phyloP scores from a whole-genome alignment of 108 stramenopile genomes.

The Cyclotella atomus region DNA sequence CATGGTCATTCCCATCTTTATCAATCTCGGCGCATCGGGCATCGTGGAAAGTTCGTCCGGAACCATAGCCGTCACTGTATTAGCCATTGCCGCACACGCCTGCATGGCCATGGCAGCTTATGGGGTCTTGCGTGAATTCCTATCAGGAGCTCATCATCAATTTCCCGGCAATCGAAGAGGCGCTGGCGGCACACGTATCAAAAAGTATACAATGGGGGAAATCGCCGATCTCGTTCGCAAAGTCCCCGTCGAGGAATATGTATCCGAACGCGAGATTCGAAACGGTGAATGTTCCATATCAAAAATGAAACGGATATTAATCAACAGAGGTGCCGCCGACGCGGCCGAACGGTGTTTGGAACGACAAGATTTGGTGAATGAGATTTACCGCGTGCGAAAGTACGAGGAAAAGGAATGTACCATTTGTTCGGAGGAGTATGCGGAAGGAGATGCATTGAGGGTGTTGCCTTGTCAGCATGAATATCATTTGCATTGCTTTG shows the following conservation, averaged over 20 bases:
- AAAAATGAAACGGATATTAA: constrained; percentile 39
- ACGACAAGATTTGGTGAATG: constrained; percentile 28
- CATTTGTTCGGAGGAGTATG: constrained; percentile 47
- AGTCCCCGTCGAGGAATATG: constrained; percentile 45
- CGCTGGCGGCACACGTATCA: constrained; percentile 2
- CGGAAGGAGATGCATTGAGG: constrained; percentile 38
- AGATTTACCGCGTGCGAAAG: constrained; percentile 30
- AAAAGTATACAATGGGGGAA: constrained; percentile 35
- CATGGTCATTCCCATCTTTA: constrained; percentile 23
- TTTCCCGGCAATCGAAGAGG: constrained; percentile 31
- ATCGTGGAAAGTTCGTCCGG: constrained; percentile 13
- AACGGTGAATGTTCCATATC: constrained; percentile 32
- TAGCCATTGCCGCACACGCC: constrained; percentile 30
- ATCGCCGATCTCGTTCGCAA: constrained; percentile 34
- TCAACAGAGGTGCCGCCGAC: constrained; percentile 31
- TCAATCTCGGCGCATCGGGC: constrained; percentile 11
- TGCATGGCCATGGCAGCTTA: constrained; percentile 38
- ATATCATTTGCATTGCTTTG: constrained; percentile 47
- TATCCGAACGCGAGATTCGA: constrained; percentile 32
- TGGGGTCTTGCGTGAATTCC: constrained; percentile 25
- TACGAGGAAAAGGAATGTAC: constrained; percentile 43
- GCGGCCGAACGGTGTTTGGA: constrained; percentile 28
- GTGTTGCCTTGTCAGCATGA: constrained; percentile 40
- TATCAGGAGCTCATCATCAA: neutral
- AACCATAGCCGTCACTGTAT: constrained; percentile 12